A percentile compares a stretch with the other conserved stretches of the same genome.
phyloP scores from a whole-genome alignment of 768 basidiomycete species.

The Piloderma croceum region DNA sequence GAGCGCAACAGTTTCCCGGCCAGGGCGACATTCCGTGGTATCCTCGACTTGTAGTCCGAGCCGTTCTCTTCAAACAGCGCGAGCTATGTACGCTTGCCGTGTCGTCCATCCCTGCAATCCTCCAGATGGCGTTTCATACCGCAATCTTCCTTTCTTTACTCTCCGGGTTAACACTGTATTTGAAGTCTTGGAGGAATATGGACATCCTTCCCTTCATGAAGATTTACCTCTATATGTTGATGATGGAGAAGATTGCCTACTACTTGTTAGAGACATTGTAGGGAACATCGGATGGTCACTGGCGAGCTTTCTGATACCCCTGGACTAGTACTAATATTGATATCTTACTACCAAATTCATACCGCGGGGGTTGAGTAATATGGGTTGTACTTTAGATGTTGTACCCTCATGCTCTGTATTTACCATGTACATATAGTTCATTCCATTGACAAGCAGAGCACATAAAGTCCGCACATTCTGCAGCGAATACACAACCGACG shows the following conservation, averaged over 20 bases:
- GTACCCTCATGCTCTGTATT: constrained; percentile 1
- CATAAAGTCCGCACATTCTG: background rate
- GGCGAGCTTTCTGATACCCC: constrained; percentile 72
- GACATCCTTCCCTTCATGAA: constrained; percentile 70
- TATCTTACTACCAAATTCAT: too few relatives aligned
- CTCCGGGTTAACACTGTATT: constrained; percentile 58
- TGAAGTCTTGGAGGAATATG: constrained; percentile 68
- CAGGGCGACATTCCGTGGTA: too few relatives aligned
- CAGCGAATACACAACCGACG: too few relatives aligned
- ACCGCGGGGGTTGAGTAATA: too few relatives aligned
- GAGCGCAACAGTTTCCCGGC: too few relatives aligned
- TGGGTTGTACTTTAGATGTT: constrained; percentile 5
- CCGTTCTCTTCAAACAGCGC: constrained; percentile 27
- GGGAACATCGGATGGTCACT: constrained; percentile 73
- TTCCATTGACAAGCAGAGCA: background rate
- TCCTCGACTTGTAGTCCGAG: constrained; percentile 21
- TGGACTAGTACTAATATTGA: too few relatives aligned
- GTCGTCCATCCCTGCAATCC: constrained; percentile 68
- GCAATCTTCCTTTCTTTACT: constrained; percentile 71
- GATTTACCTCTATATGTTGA: constrained; percentile 76
- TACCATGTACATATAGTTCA: background rate
- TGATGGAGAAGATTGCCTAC: constrained; percentile 68
- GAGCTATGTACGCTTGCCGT: constrained; percentile 58
- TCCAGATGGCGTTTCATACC: constrained; percentile 59
- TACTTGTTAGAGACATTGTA: constrained; percentile 56